Evolutionary conservation across 257 asterid species (phyloP).

Genomic region (Ophiorrhiza pumila): DNA sequence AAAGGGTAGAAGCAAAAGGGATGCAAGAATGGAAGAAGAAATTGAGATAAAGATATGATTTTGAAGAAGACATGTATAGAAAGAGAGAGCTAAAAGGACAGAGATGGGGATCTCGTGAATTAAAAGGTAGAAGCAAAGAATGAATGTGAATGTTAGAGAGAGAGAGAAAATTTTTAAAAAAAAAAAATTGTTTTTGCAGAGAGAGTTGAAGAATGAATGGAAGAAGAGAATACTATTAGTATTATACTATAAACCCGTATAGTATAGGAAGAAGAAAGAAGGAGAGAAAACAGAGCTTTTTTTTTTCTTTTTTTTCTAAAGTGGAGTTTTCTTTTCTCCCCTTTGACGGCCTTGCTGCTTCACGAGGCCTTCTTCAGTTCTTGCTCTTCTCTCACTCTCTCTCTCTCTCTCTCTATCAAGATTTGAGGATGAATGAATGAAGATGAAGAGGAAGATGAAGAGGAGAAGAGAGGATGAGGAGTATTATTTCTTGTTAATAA

Average conservation of each 20-base stretch:
- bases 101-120: slow-evolving; percentile 74
- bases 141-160: slow-evolving; percentile 57
- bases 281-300: slow-evolving; percentile 15
- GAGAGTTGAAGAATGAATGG: slow-evolving; percentile 21
- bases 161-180: slow-evolving; percentile 18
- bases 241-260: too few relatives aligned
- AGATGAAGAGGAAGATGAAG: too few relatives aligned
- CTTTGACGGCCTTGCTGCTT: too few relatives aligned
- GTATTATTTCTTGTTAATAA: too few relatives aligned
- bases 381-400: too few relatives aligned
- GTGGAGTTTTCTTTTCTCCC: neutral
- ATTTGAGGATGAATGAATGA: too few relatives aligned
- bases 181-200: slow-evolving; percentile 22
- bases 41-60: slow-evolving; percentile 10
- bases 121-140: slow-evolving; percentile 49
- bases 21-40: slow-evolving; percentile 13
- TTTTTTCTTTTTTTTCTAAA: neutral
- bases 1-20: slow-evolving; percentile 2
- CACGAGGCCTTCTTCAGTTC: too few relatives aligned
- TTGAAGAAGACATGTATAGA: slow-evolving; percentile 24
- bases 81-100: slow-evolving; percentile 20
- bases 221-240: neutral
- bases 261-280: neutral
- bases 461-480: too few relatives aligned
- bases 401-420: too few relatives aligned